Evolutionary conservation across 805 yeast species (phyloP).

Genomic region (Ogataea dorogensis): DNA sequence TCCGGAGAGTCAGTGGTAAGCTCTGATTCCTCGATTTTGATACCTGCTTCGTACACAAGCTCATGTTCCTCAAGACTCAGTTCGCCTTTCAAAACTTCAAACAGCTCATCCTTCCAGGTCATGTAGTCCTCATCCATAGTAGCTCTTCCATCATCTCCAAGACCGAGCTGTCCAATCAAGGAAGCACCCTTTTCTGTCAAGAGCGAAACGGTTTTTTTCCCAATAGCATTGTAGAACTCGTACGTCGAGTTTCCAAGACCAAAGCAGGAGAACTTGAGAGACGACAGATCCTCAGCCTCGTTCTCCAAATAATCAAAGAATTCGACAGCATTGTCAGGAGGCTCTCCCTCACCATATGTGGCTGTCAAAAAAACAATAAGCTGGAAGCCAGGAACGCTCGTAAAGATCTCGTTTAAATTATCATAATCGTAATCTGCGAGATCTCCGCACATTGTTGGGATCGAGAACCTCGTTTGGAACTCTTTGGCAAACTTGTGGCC

Average conservation of each 20-base stretch:
- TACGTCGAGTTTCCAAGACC: slow-evolving; percentile 95
- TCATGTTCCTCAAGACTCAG: slow-evolving; percentile 79
- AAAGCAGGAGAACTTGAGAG: slow-evolving; percentile 69
- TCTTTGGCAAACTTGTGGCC: slow-evolving; percentile 90
- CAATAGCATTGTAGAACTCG: slow-evolving; percentile 85
- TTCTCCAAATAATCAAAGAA: slow-evolving; percentile 70
- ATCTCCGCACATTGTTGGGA: slow-evolving; percentile 83
- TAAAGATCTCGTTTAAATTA: slow-evolving; percentile 61
- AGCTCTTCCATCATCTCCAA: slow-evolving; percentile 94
- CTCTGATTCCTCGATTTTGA: slow-evolving; percentile 41
- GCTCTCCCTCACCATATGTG: slow-evolving; percentile 98
- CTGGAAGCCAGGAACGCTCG: slow-evolving; percentile 54
- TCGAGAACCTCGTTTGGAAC: slow-evolving; percentile 73
- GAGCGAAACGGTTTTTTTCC: slow-evolving; percentile 55
- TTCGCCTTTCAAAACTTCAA: slow-evolving; percentile 61
- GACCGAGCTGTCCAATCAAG: slow-evolving; percentile 73
- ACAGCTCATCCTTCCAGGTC: slow-evolving; percentile 83
- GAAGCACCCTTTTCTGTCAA: slow-evolving; percentile 67
- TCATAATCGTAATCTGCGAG: slow-evolving; percentile 87
- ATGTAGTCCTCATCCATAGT: slow-evolving; percentile 93
- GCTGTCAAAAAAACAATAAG: slow-evolving; percentile 69
- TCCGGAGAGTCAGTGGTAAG: slow-evolving; percentile 31
- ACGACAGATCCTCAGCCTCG: slow-evolving; percentile 53
- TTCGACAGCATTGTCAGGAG: slow-evolving; percentile 88
- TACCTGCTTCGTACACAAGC: slow-evolving; percentile 70